A percentile compares a stretch with the other conserved stretches of the same genome.
phyloP scores from a whole-genome alignment of 2,329 filamentous ascomycete species.

The Epicoccum nigrum region DNA sequence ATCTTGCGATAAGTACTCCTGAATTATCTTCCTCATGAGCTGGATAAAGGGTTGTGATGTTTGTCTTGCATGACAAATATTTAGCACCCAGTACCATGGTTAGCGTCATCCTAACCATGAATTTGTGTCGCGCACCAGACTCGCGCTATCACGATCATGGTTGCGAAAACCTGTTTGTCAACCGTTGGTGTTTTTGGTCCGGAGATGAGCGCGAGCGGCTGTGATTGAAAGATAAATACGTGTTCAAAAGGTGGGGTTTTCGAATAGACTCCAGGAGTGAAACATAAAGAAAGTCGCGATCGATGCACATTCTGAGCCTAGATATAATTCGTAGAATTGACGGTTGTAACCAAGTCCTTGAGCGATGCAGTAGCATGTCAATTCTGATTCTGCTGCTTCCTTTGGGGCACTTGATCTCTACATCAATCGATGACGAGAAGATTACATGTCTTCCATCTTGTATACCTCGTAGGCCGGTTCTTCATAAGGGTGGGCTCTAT shows the following conservation, averaged over 20 bases:
- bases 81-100: not conserved
- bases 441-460: constrained; percentile 52
- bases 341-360: too few relatives aligned
- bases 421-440: not conserved
- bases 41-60: not conserved
- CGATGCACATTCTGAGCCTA: too few relatives aligned
- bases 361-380: too few relatives aligned
- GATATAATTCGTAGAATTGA: too few relatives aligned
- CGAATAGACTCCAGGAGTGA: too few relatives aligned
- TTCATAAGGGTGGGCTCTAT: constrained; percentile 55
- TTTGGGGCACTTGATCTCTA: too few relatives aligned
- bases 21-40: too few relatives aligned
- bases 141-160: not conserved
- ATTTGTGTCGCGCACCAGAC: not conserved
- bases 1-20: too few relatives aligned
- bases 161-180: not conserved
- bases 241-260: too few relatives aligned
- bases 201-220: not conserved
- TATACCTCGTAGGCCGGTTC: constrained; percentile 55
- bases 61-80: not conserved
- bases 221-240: too few relatives aligned
- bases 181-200: not conserved
- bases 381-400: too few relatives aligned
- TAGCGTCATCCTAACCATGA: not conserved
- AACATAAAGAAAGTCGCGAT: too few relatives aligned